Percentiles rank a stretch among this genome's conserved stretches.
Conservation (phyloP, 2,329 filamentous ascomycete genomes). For the Sporothrix mexicana region DNA sequence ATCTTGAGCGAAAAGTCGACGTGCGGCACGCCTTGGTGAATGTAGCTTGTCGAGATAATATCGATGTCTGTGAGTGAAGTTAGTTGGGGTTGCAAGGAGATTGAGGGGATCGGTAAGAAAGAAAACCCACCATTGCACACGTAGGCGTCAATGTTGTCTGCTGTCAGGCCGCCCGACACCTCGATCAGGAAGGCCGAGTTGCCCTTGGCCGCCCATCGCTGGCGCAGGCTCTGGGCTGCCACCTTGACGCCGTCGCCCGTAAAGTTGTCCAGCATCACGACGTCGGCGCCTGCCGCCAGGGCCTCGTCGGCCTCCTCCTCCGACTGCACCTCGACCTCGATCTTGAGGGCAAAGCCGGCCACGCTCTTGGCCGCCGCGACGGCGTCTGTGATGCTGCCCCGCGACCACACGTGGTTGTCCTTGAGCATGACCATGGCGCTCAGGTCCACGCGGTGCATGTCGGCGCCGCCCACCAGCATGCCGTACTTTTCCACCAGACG, state of each 20-base stretch:
- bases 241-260: slow-evolving; percentile 75
- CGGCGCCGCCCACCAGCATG: slow-evolving; percentile 91
- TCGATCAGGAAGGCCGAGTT: slow-evolving; percentile 75
- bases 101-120: background rate
- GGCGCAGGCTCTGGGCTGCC: slow-evolving; percentile 77
- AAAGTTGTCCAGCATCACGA: slow-evolving; percentile 98
- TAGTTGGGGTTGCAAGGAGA: background rate
- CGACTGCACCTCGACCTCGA: slow-evolving; percentile 93
- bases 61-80: slow-evolving; percentile 71
- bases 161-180: slow-evolving; percentile 86
- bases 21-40: slow-evolving; percentile 93
- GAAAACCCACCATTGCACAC: slow-evolving; percentile 69
- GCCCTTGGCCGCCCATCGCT: slow-evolving; percentile 75
- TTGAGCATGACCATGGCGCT: slow-evolving; percentile 98
- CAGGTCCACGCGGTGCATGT: slow-evolving; percentile 89
- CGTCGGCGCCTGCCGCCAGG: slow-evolving; percentile 86
- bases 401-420: slow-evolving; percentile 97
- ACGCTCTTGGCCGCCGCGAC: slow-evolving; percentile 82
- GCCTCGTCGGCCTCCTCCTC: slow-evolving; percentile 90
- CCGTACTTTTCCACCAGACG: slow-evolving; percentile 97
- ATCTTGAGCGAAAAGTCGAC: slow-evolving; percentile 98
- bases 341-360: slow-evolving; percentile 88
- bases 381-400: slow-evolving; percentile 82
- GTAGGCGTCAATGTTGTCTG: slow-evolving; percentile 82
- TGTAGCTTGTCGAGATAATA: slow-evolving; percentile 93